Base-by-base conservation (phyloP, 1,139 yeast species). In the Candida glucosophila region DNA sequence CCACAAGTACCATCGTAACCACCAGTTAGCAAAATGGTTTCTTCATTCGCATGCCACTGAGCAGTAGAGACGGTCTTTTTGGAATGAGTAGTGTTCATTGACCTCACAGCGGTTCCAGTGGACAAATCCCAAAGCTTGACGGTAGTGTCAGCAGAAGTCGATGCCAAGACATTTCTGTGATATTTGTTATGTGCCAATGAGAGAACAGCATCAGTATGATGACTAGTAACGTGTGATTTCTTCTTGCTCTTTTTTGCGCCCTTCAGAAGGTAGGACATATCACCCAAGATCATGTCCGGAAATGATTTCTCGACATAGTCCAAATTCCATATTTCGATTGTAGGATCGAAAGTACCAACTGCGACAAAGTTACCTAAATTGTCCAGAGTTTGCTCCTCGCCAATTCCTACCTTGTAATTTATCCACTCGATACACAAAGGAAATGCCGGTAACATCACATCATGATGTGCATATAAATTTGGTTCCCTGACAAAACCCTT, bases 381-480 rank as follows among this genome's bases (percentile, higher is more conserved):
- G 18, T 49, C 51, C n/a, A n/a, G n/a, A n/a, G n/a, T n/a, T 7
- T 48, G 47, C n/a, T 46, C 58, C 17, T 49, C 56, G 19, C 52
- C 39, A n/a, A 52, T 44, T 6, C 65, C 67, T 17, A 88, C 85
- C 39, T 67, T 69, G 51, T 70, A 81, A 52, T 85, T 81, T 35
- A 90, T 55, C 96, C 98, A 88, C 54, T 92, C 98, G 18, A 90
- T 90, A 50, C 96, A 83, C 33, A 90, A 66, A 22, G 99, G 99
- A 67, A 90, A 90, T 3, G 96, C 82, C 3, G 99, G 98, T 33
- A 90, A 68, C 95, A 90, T 83, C 39, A 90, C 61, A 52, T 92
- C 98, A 56, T 90, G 99, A 49, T 90, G 99, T 27, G 90, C 93
- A 44, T 90, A 90, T 38, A 90, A 59, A 22, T 78, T 76, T 28